Evolutionary conservation across 2,329 filamentous ascomycete genomes (phyloP).

Genomic region (Hypoxylon sp.): DNA sequence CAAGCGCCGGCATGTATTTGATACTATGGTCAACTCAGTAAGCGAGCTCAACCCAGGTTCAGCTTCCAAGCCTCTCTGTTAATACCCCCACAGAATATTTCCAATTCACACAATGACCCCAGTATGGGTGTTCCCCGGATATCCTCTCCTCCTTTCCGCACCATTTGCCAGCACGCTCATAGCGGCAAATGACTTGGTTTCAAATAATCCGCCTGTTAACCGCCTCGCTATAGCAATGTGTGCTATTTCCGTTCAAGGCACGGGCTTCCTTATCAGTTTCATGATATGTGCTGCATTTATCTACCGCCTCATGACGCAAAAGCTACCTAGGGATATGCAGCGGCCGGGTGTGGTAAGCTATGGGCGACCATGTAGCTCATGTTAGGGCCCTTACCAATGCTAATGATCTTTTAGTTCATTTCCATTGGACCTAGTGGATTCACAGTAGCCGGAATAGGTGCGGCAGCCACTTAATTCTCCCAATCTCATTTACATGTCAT

Average conservation of each 20-base stretch:
- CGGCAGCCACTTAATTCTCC: slow-evolving; percentile 1
- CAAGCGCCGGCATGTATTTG: slow-evolving; percentile 80
- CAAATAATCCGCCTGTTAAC: slow-evolving; percentile 55
- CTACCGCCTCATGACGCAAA: slow-evolving; percentile 90
- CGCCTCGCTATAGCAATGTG: slow-evolving; percentile 64
- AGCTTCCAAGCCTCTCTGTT: neutral
- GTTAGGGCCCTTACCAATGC: slow-evolving; percentile 13
- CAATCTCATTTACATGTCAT: neutral
- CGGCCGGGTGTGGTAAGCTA: slow-evolving; percentile 77
- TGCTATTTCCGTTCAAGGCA: slow-evolving; percentile 67
- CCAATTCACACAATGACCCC: slow-evolving; percentile 88
- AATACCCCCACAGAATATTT: slow-evolving; percentile 58
- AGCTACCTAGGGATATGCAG: slow-evolving; percentile 81
- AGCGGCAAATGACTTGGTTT: slow-evolving; percentile 55
- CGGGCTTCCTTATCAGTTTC: slow-evolving; percentile 71
- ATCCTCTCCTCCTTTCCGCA: slow-evolving; percentile 82
- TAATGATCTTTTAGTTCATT: slow-evolving; percentile 72
- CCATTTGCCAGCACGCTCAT: slow-evolving; percentile 77
- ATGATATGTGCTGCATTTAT: slow-evolving; percentile 90
- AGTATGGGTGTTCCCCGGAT: slow-evolving; percentile 89
- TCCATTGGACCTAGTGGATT: slow-evolving; percentile 81
- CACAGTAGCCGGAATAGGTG: slow-evolving; percentile 64
- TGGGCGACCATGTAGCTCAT: neutral
- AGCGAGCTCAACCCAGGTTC: slow-evolving; percentile 8
- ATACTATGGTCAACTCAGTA: slow-evolving; percentile 76